Evolutionary conservation across 768 basidiomycete species (phyloP).

Genomic region (Pleurotus cornucopiae): DNA sequence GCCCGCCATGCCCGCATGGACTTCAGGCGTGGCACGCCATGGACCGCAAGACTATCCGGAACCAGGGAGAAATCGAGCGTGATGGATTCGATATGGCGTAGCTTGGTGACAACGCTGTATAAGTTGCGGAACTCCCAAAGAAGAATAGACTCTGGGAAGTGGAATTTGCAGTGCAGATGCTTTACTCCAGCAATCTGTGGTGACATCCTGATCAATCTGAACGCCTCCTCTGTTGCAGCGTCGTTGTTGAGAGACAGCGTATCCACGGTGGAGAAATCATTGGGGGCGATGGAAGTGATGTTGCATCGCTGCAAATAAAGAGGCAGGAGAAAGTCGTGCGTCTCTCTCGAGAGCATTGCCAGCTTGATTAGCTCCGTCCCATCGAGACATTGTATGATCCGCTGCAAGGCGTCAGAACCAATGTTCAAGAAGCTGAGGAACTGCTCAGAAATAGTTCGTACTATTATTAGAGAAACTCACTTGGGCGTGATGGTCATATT

Average conservation of each 20-base stretch:
- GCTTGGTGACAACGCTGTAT: not conserved
- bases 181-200: not conserved
- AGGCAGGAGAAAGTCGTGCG: not conserved
- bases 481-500: too few relatives aligned
- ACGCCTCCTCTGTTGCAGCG: not conserved
- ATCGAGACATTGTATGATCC: not conserved
- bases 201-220: not conserved
- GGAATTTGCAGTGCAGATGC: not conserved
- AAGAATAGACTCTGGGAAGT: not conserved
- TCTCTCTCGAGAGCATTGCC: not conserved
- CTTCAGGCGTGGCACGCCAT: not conserved
- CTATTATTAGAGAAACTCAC: too few relatives aligned
- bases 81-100: not conserved
- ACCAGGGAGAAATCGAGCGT: not conserved
- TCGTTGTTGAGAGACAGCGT: not conserved
- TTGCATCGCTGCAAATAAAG: not conserved
- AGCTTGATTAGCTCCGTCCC: not conserved
- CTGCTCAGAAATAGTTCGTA: too few relatives aligned
- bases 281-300: not conserved
- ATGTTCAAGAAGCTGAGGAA: too few relatives aligned
- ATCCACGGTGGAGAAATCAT: not conserved
- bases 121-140: not conserved
- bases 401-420: not conserved
- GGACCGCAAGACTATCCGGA: not conserved
- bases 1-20: not conserved